phyloP scores from a whole-genome alignment of 805 yeast genomes.

The Grigorovia jiainica region DNA sequence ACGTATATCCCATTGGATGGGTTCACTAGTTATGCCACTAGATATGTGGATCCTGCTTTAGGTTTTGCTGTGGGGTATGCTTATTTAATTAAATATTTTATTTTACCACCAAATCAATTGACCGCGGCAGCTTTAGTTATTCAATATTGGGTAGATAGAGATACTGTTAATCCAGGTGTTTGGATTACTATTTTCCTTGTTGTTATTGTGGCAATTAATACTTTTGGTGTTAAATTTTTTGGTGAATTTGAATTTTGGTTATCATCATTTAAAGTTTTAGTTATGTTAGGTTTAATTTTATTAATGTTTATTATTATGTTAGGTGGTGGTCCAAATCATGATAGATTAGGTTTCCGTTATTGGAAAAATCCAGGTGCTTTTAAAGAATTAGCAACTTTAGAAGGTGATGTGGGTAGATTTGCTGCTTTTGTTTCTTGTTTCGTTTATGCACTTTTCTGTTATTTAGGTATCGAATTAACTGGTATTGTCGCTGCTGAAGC shows the following conservation, averaged over 20 bases:
- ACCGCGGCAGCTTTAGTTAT: constrained; percentile 40
- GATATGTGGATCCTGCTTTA: constrained; percentile 40
- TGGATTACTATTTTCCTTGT: constrained; percentile 37
- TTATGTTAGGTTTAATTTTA: constrained; percentile 58
- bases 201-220: constrained; percentile 29
- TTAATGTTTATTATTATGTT: constrained; percentile 54
- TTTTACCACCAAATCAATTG: constrained; percentile 38
- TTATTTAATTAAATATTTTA: constrained; percentile 37
- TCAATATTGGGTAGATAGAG: constrained; percentile 36
- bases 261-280: constrained; percentile 53
- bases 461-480: constrained; percentile 58
- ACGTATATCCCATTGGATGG: constrained; percentile 61
- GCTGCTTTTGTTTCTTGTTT: constrained; percentile 54
- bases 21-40: constrained; percentile 48
- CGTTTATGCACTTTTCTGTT: constrained; percentile 61
- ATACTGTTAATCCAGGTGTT: constrained; percentile 34
- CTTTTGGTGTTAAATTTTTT: constrained; percentile 32
- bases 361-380: constrained; percentile 67
- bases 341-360: constrained; percentile 62
- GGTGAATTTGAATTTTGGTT: constrained; percentile 43
- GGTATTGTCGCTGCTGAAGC: constrained; percentile 72
- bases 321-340: constrained; percentile 74
- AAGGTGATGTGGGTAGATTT: constrained; percentile 44
- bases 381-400: constrained; percentile 33
- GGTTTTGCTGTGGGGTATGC: constrained; percentile 42